Evolutionary conservation across 257 asterid species (phyloP).

Genomic region (Penstemon newberryi): DNA sequence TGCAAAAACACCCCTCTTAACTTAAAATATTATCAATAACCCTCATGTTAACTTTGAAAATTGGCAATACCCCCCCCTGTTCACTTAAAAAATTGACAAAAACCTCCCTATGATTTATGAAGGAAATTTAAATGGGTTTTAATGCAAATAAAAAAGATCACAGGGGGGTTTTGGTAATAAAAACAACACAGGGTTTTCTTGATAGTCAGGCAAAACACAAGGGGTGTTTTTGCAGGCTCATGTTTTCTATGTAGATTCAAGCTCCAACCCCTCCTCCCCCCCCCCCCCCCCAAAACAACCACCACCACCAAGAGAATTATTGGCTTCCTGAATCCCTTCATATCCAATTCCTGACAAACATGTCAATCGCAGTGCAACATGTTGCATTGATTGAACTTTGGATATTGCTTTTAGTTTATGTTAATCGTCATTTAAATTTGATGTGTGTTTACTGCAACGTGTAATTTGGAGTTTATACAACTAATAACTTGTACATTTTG

Average conservation of each 20-base stretch:
- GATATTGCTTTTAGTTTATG: constrained; percentile 10
- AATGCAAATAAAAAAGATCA: too few species aligned
- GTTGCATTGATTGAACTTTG: constrained; percentile 2
- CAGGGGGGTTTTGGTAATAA: too few species aligned
- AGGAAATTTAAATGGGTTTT: too few species aligned
- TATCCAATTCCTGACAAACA: background rate
- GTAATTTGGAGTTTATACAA: constrained; percentile 14
- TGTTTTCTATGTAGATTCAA: background rate
- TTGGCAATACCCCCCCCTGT: too few species aligned
- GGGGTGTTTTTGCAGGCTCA: background rate
- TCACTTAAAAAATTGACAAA: too few species aligned
- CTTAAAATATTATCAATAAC: too few species aligned
- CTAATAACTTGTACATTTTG: constrained; percentile 20
- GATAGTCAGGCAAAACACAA: too few species aligned
- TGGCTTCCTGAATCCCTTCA: background rate
- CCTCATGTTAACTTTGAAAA: too few species aligned
- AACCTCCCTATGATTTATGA: too few species aligned
- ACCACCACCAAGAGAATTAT: too few species aligned
- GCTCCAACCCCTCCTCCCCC: background rate
- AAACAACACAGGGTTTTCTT: too few species aligned
- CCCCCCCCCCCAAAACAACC: background rate
- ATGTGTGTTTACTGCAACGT: constrained; percentile 1
- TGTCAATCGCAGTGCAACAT: background rate
- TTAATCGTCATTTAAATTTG: constrained; percentile 4
- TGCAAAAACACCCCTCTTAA: too few species aligned